Conservation (phyloP, 805 yeast species). For the Candida gorgasii region DNA sequence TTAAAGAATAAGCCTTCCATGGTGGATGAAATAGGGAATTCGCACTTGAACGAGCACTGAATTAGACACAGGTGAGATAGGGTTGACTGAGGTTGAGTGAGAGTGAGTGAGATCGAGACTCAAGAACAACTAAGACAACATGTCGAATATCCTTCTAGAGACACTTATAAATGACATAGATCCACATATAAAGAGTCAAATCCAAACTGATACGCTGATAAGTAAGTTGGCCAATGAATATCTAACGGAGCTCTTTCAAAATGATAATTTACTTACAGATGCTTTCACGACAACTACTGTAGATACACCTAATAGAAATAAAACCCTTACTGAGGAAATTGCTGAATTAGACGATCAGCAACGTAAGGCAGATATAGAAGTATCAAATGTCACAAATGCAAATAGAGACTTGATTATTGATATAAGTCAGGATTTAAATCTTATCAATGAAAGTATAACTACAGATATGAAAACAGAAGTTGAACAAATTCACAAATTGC, state of each 20-base stretch:
- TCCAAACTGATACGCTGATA: conserved; percentile 21
- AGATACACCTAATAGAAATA: conserved; percentile 13
- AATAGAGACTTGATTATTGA: conserved; percentile 50
- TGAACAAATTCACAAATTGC: conserved; percentile 15
- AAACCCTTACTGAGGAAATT: conserved; percentile 62
- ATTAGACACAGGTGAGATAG: too few relatives aligned
- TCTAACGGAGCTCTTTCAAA: conserved; percentile 46
- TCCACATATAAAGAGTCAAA: conserved; percentile 19
- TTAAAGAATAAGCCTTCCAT: conserved; percentile 97
- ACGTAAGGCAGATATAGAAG: conserved; percentile 45
- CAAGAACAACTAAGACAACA: conserved; percentile 9
- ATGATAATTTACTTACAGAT: conserved; percentile 48
- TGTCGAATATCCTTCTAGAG: conserved; percentile 38
- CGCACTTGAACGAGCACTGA: too few relatives aligned
- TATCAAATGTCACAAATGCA: conserved; percentile 41
- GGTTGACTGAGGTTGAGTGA: too few relatives aligned
- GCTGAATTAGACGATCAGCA: conserved; percentile 69
- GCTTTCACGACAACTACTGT: conserved; percentile 40
- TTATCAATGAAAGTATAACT: conserved; percentile 30
- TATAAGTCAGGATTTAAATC: conserved; percentile 32
- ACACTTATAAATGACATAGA: conserved; percentile 30
- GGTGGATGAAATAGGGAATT: conserved; percentile 1
- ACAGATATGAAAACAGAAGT: conserved; percentile 19
- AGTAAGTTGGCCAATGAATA: conserved; percentile 25
- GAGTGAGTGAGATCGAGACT: not conserved